Percentiles rank a stretch among this genome's conserved stretches.
These are phyloP conservation scores for Pisolithus microcarpus DNA, from an alignment of 768 basidiomycete species.

Conservation along the genomic window DNA sequence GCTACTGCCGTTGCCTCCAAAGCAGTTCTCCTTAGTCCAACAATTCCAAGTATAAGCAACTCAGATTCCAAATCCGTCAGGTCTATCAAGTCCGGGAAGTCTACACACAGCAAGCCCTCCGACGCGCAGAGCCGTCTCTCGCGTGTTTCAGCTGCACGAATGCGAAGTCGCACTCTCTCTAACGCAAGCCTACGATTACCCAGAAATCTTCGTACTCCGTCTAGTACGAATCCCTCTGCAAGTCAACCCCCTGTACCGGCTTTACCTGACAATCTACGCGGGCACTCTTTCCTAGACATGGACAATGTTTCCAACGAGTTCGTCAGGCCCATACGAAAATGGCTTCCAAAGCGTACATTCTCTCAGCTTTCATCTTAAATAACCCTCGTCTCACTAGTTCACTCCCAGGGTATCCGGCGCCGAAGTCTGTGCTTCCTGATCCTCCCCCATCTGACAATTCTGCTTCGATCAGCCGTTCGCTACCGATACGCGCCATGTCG, in stretches of 20 bases:
- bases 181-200: slow-evolving; percentile 63
- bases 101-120: slow-evolving; percentile 20
- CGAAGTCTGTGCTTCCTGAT: slow-evolving; percentile 11
- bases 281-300: slow-evolving; percentile 30
- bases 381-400: neutral
- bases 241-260: slow-evolving; percentile 26
- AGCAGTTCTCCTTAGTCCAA: slow-evolving; percentile 25
- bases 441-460: slow-evolving; percentile 18
- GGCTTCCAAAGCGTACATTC: slow-evolving; percentile 11
- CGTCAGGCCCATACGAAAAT: slow-evolving; percentile 17
- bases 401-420: slow-evolving; percentile 10
- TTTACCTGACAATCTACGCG: slow-evolving; percentile 13
- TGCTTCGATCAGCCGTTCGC: slow-evolving; percentile 5
- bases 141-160: slow-evolving; percentile 57
- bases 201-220: slow-evolving; percentile 24
- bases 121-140: slow-evolving; percentile 28
- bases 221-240: slow-evolving; percentile 28
- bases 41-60: slow-evolving; percentile 1
- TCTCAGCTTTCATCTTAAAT: neutral
- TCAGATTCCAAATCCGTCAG: slow-evolving; percentile 20
- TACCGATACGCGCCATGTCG: neutral
- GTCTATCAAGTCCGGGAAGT: slow-evolving; percentile 13
- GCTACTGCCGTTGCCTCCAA: slow-evolving; percentile 32
- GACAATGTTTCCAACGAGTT: slow-evolving; percentile 26
- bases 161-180: slow-evolving; percentile 55